Base-by-base conservation (phyloP, 371 early-diverging fungal genomes). In the Coemansia sp. region DNA sequence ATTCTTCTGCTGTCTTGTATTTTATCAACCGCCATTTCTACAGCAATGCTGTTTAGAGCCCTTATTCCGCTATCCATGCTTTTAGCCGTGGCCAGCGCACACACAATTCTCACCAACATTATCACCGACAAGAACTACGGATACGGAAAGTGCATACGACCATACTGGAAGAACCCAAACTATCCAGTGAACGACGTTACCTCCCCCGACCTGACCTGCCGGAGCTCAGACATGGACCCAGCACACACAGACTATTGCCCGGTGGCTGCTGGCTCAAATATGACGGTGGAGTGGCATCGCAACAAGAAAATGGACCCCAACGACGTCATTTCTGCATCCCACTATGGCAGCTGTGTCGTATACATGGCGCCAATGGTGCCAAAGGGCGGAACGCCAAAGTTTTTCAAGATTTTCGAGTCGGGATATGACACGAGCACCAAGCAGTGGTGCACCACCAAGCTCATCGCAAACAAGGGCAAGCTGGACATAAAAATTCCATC, bases 171-270 rank as follows among this genome's bases (percentile, higher is more conserved):
- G 9, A 46, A 24, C 31, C 48, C 24, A 10, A 58, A 47, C 6
- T 58, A 14, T 47, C 58, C 58, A 2, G 58, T 58, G 5, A 58
- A 39, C 8, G 31, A 14, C 39, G 49, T 39, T 5, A n/a, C 37
- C 3, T 48, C 48, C 31, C 2, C 58, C 5, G 58, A 58, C 29
- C 38, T 58, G 1, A 39, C 58, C 24, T 58, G 58, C 40, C 34
- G 58, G 16, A 47, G 50, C 10, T 33, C 49, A 11, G 42, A 31
- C 49, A 58, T 58, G 58, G 50, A 58, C 31, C 14, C 58, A 37
- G 12, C 37, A 1, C 39, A 34, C 37, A 58, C 58, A 1, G 50
- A 58, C 2, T 39, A n/a, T 3, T 58, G 58, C 48, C 58, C 58
- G 4, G 32, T 58, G 1, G 39, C 18, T 0, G 58, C 58, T 2